phyloP scores from a whole-genome alignment of 1,284 basidiomycete species.

The Termitomyces sp. region DNA sequence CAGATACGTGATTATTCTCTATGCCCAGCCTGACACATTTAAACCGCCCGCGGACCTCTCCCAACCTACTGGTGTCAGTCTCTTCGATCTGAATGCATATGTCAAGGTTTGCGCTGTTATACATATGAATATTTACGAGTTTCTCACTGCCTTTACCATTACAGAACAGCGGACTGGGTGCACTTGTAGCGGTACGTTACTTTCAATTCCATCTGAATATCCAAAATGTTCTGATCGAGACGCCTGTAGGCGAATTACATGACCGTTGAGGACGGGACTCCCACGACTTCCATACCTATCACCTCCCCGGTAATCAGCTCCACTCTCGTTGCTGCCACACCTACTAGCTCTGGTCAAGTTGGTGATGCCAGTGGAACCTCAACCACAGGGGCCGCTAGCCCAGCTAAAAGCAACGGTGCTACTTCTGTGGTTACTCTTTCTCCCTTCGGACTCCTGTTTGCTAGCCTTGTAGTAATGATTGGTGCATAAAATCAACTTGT shows the following conservation, averaged over 20 bases:
- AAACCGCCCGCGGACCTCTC: slow-evolving; percentile 55
- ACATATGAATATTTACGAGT: background rate
- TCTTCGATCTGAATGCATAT: slow-evolving; percentile 52
- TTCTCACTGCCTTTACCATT: slow-evolving; percentile 1
- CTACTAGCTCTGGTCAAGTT: slow-evolving; percentile 22
- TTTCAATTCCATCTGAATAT: background rate
- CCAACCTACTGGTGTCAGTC: slow-evolving; percentile 41
- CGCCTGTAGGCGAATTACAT: slow-evolving; percentile 62
- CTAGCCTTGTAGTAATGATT: slow-evolving; percentile 8
- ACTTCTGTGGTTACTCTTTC: slow-evolving; percentile 1
- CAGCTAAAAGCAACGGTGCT: slow-evolving; percentile 14
- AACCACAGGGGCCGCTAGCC: slow-evolving; percentile 1
- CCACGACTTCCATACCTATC: slow-evolving; percentile 45
- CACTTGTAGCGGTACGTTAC: slow-evolving; percentile 50
- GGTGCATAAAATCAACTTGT: background rate
- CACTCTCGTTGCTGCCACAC: slow-evolving; percentile 39
- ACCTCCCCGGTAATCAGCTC: slow-evolving; percentile 63
- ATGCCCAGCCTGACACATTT: slow-evolving; percentile 59
- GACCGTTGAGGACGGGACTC: slow-evolving; percentile 65
- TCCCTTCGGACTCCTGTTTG: slow-evolving; percentile 6
- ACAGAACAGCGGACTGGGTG: slow-evolving; percentile 50
- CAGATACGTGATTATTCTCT: slow-evolving; percentile 67
- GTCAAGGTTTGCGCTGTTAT: slow-evolving; percentile 34
- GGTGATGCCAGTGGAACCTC: slow-evolving; percentile 5
- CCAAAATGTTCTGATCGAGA: slow-evolving; percentile 22